Percentiles rank a stretch among this genome's conserved stretches.
Evolutionary conservation across 2,329 filamentous ascomycete genomes (phyloP).

Genomic region (Colletotrichum salicis): DNA sequence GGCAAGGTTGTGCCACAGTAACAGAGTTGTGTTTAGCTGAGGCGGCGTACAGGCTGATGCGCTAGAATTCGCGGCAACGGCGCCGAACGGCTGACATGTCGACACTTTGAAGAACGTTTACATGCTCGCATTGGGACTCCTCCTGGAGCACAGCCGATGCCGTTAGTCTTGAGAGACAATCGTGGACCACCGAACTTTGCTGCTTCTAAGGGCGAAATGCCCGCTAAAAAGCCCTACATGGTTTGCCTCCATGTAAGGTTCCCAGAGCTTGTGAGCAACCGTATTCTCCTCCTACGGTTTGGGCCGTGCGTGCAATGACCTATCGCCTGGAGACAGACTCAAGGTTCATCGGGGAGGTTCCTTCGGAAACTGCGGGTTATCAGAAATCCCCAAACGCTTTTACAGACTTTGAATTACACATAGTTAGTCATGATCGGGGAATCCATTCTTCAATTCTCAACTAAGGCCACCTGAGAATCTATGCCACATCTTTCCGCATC

Average conservation of each 20-base stretch:
- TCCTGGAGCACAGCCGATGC: background rate
- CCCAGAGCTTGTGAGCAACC: no score
- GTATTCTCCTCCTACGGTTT: no score
- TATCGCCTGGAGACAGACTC: background rate
- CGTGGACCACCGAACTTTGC: no score
- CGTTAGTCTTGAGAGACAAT: background rate
- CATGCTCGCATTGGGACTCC: background rate
- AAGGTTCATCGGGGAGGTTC: background rate
- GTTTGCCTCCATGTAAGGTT: background rate
- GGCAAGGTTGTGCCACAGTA: background rate
- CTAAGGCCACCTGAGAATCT: background rate
- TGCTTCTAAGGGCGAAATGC: no score
- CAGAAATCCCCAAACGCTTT: background rate
- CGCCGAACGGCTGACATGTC: background rate
- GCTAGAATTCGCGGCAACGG: no score
- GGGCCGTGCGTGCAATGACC: no score
- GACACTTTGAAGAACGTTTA: background rate
- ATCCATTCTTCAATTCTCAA: background rate
- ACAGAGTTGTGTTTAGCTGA: background rate
- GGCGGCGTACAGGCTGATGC: background rate
- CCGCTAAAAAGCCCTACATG: background rate
- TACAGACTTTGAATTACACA: background rate
- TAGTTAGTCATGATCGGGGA: background rate
- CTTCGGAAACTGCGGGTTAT: background rate
- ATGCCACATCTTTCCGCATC: no score